phyloP scores from a whole-genome alignment of 2,329 filamentous ascomycete species.

The Ascochyta fabae region DNA sequence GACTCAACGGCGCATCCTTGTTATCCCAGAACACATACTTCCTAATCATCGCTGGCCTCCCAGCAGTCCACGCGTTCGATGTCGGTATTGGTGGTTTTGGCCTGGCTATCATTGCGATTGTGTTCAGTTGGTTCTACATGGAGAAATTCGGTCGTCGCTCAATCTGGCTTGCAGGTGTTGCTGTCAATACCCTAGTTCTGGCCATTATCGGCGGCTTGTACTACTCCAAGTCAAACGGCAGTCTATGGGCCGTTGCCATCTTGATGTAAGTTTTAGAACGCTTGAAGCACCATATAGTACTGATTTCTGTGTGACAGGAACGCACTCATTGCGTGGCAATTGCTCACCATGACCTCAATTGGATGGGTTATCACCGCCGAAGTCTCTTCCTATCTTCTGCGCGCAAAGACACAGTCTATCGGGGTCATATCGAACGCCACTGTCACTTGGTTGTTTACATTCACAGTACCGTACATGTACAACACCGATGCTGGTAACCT shows the following conservation, averaged over 20 bases:
- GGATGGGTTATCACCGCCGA: conserved; percentile 13
- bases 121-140: conserved; percentile 14
- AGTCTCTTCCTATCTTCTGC: conserved; percentile 6
- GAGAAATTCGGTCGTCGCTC: conserved; percentile 16
- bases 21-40: conserved; percentile 14
- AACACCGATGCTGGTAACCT: conserved; percentile 51
- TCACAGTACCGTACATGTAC: conserved; percentile 52
- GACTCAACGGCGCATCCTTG: conserved; percentile 13
- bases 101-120: conserved; percentile 11
- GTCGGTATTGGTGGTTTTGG: conserved; percentile 16
- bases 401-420: conserved; percentile 10
- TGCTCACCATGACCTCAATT: conserved; percentile 12
- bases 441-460: conserved; percentile 12
- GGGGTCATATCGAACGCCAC: conserved; percentile 8
- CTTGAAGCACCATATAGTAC: too few species aligned
- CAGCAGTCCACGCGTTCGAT: conserved; percentile 12
- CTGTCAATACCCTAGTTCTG: conserved; percentile 6
- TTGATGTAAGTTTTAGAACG: conserved; percentile 7
- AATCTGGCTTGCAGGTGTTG: conserved; percentile 10
- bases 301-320: background rate
- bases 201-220: conserved; percentile 10
- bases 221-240: background rate
- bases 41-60: conserved; percentile 12
- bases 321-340: conserved; percentile 13
- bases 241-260: conserved; percentile 12